Evolutionary conservation across 805 yeast genomes (phyloP).

Genomic region (Candida fluviatilis): DNA sequence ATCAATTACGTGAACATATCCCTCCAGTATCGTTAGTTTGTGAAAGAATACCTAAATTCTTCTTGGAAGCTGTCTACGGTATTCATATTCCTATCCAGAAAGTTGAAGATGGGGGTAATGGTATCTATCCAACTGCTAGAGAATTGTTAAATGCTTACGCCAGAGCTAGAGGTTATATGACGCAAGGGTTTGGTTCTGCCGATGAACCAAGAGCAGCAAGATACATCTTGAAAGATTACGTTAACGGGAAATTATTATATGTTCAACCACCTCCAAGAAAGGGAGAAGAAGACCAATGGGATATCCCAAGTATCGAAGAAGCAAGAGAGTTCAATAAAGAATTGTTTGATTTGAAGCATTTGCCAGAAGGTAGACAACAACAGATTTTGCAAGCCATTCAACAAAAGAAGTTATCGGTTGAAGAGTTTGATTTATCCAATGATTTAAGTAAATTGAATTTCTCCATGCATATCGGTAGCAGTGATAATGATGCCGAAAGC

Average conservation of each 20-base stretch:
- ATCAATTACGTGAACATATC: slow-evolving; percentile 87
- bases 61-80: slow-evolving; percentile 89
- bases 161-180: slow-evolving; percentile 94
- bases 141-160: slow-evolving; percentile 91
- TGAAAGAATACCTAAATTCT: slow-evolving; percentile 83
- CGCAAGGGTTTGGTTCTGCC: slow-evolving; percentile 95
- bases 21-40: slow-evolving; percentile 86
- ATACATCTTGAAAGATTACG: slow-evolving; percentile 89
- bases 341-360: slow-evolving; percentile 58
- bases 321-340: slow-evolving; percentile 62
- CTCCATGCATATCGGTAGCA: slow-evolving; percentile 64
- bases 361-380: slow-evolving; percentile 69
- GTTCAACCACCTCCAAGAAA: slow-evolving; percentile 82
- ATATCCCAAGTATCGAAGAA: slow-evolving; percentile 41
- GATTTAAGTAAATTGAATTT: slow-evolving; percentile 74
- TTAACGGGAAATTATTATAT: slow-evolving; percentile 81
- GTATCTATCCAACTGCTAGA: slow-evolving; percentile 75
- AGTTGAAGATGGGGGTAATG: slow-evolving; percentile 82
- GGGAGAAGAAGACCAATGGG: slow-evolving; percentile 55
- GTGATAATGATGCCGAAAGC: slow-evolving; percentile 18
- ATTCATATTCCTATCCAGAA: slow-evolving; percentile 77
- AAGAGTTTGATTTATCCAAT: slow-evolving; percentile 57
- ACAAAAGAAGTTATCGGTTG: slow-evolving; percentile 46
- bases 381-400: slow-evolving; percentile 66
- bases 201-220: slow-evolving; percentile 95